Evolutionary conservation across 2,329 filamentous ascomycete species (phyloP).

Genomic region (Zymoseptoria passerinii): DNA sequence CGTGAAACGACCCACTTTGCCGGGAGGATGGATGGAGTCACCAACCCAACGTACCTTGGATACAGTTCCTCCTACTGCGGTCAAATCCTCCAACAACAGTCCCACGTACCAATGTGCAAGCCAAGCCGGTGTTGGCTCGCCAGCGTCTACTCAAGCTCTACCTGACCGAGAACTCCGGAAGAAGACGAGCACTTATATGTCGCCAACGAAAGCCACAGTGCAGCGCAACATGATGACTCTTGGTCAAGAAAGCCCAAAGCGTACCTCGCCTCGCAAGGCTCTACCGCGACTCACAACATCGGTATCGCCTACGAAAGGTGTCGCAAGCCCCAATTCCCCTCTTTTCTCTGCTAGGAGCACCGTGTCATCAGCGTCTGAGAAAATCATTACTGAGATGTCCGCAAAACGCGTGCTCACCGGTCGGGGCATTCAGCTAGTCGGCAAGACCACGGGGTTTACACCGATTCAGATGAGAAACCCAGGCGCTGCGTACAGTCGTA

Average conservation of each 20-base stretch:
- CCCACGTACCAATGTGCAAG: not conserved
- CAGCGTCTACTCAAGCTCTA: not conserved
- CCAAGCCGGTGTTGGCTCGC: not conserved
- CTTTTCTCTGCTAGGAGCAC: not conserved
- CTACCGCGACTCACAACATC: slow-evolving; percentile 7
- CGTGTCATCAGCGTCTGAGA: not conserved
- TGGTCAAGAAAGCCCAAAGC: slow-evolving; percentile 9
- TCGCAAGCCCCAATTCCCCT: not conserved
- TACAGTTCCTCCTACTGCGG: not conserved
- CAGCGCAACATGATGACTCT: slow-evolving; percentile 21
- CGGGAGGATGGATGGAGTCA: slow-evolving; percentile 19
- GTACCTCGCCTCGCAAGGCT: slow-evolving; percentile 1
- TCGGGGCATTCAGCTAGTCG: not conserved
- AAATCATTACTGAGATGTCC: not conserved
- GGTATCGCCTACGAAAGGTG: slow-evolving; percentile 5
- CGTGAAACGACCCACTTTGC: slow-evolving; percentile 21
- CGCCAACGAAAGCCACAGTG: slow-evolving; percentile 24
- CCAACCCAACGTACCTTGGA: not conserved
- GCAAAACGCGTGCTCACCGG: not conserved
- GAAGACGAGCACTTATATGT: slow-evolving; percentile 25
- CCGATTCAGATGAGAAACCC: not conserved
- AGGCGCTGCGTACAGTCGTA: not conserved
- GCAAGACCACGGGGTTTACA: not conserved
- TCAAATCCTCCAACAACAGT: not conserved
- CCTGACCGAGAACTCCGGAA: slow-evolving; percentile 14